Base-by-base conservation (phyloP, 352 stramenopile genomes). In the Phytophthora pinifolia region DNA sequence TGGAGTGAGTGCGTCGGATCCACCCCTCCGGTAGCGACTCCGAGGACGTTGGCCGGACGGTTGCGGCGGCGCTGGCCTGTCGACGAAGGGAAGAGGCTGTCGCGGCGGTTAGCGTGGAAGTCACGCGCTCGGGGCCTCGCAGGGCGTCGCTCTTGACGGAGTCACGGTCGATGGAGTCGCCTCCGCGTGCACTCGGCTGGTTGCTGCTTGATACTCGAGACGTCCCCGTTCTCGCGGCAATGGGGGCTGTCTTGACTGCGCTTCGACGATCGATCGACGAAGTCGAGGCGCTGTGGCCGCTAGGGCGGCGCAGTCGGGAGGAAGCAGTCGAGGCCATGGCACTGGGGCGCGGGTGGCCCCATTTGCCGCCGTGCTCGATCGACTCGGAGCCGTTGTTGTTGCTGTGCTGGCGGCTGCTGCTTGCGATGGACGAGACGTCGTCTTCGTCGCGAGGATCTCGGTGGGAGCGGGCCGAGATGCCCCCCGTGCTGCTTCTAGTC, bases 1-100 rank as follows among this genome's bases (percentile, higher is more conserved):
- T 88, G 14, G 72, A 86, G 62, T 91, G 81, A 9, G 75, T 88
- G 27, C 74, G 74, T 37, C 79, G 74, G 72, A 89, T 74, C 79
- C 81, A 89, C 9, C 79, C 81, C 0, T 87, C 75, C 1, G 79
- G 81, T 3, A 90, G 61, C 7, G 72, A 56, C 13, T 89, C 46
- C 22, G 65, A 56, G 46, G 55, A 51, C 12, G 50, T 58, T 32
- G 47, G 47, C 39, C 64, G 53, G 1, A 53, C 53, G 29, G 41
- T 55, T 4, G 41, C 42, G 18, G 46, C 35, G 2, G 45, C 15
- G 20, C 7, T 51, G 17, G 58, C 34, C 34, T 68, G 59, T 25
- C 65, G 20, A 12, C 54, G 38, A 51, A 68, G 31, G 12, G 60
- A 56, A 7, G 67, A 61, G n/a, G 54, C 46, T 9, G 67, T 65